These are phyloP conservation scores for Atkinsonella hypoxylon DNA, from an alignment of 2,329 filamentous ascomycete genomes.

Conservation along the genomic window DNA sequence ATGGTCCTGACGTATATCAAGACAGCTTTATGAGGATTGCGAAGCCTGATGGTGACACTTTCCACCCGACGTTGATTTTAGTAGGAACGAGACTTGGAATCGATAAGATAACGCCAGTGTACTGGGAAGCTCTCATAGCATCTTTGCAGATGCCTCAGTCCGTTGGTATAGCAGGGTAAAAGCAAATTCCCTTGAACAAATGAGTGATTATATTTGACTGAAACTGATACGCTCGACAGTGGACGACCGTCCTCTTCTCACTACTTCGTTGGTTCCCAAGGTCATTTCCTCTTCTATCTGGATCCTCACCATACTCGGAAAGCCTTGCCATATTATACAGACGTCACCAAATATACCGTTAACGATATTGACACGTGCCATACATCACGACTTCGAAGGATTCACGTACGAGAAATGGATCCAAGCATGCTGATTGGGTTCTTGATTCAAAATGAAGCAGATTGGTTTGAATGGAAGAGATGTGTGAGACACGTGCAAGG, in stretches of 20 bases:
- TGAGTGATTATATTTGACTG: background rate
- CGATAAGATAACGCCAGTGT: constrained; percentile 86
- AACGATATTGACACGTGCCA: constrained; percentile 79
- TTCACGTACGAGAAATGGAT: constrained; percentile 88
- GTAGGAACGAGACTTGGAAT: constrained; percentile 84
- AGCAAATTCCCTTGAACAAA: constrained; percentile 1
- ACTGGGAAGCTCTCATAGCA: constrained; percentile 85
- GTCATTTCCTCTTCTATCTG: constrained; percentile 79
- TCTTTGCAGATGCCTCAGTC: constrained; percentile 80
- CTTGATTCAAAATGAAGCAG: constrained; percentile 66
- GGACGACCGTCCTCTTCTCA: constrained; percentile 82
- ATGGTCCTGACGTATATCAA: constrained; percentile 86
- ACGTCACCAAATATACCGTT: constrained; percentile 45
- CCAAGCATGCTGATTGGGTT: constrained; percentile 97
- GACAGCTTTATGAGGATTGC: constrained; percentile 75
- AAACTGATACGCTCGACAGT: constrained; percentile 30
- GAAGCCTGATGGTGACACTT: constrained; percentile 49
- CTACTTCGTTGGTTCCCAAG: constrained; percentile 50
- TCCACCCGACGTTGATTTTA: constrained; percentile 77
- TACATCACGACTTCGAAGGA: constrained; percentile 67
- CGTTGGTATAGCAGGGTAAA: constrained; percentile 89
- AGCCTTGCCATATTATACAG: constrained; percentile 50
- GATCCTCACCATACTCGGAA: constrained; percentile 83
- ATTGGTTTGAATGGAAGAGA: constrained; percentile 74
- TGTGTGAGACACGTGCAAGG: constrained; percentile 64